Percentiles rank a stretch among this genome's conserved stretches.
phyloP scores from a whole-genome alignment of 202 grass and related monocot genomes.

The Musa balbisiana region DNA sequence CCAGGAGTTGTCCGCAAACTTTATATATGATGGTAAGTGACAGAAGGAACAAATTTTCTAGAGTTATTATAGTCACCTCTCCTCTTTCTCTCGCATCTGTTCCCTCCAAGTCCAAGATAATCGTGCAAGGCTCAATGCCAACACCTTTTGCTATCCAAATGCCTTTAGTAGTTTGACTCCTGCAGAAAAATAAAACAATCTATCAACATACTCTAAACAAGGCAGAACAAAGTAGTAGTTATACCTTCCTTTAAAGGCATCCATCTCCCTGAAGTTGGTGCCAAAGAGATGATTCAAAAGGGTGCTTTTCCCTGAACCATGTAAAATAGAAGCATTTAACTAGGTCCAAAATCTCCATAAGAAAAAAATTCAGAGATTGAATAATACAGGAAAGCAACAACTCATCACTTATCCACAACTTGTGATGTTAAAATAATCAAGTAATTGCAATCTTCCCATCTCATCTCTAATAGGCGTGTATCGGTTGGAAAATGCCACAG shows the following conservation, averaged over 20 bases:
- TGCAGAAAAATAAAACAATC: background rate
- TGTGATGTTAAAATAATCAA: no score
- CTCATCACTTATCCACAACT: background rate
- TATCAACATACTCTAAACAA: background rate
- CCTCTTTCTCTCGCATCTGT: conserved; percentile 4
- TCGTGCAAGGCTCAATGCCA: conserved; percentile 14
- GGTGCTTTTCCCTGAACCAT: conserved; percentile 12
- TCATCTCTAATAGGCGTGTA: no score
- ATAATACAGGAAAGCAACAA: background rate
- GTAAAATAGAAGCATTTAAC: background rate
- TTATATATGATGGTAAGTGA: background rate
- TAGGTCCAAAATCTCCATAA: background rate
- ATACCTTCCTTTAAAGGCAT: conserved; percentile 6
- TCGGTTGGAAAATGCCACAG: no score
- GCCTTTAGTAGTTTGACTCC: conserved; percentile 11
- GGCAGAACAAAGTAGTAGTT: background rate
- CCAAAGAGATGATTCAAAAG: conserved; percentile 16
- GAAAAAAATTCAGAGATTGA: background rate
- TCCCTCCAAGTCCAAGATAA: conserved; percentile 12
- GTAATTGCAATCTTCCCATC: no score
- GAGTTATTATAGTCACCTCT: background rate
- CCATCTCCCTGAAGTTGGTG: conserved; percentile 6
- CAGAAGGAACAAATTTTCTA: background rate
- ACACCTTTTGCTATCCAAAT: conserved; percentile 6
- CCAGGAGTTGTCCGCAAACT: no score